Conservation (phyloP, 177 flowering plant genomes). For the Vitis hybrid region DNA sequence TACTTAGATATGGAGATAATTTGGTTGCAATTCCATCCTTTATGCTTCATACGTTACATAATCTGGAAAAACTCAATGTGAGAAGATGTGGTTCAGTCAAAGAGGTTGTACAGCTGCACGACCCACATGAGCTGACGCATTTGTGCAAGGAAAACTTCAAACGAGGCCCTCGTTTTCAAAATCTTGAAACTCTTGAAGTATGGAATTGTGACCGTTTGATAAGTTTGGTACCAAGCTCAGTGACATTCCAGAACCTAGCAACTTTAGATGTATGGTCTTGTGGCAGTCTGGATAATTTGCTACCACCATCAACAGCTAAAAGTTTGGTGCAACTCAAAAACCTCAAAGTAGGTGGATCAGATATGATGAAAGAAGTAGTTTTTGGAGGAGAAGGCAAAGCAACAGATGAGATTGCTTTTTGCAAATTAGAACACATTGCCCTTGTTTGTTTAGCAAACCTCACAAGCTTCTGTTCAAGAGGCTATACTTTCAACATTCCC, state of each 20-base stretch:
- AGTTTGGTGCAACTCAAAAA: not conserved
- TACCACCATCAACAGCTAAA: not conserved
- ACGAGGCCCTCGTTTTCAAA: no score
- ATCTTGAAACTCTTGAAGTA: no score
- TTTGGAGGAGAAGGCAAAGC: not conserved
- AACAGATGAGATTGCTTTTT: not conserved
- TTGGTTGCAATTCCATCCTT: not conserved
- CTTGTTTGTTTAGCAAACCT: not conserved
- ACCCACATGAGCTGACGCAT: no score
- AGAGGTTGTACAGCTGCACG: no score
- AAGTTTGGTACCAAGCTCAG: no score
- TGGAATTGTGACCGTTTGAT: no score
- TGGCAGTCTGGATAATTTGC: no score
- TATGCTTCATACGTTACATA: no score
- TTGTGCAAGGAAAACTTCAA: no score
- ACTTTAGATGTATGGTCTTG: no score
- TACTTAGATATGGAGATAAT: not conserved
- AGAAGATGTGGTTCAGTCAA: no score
- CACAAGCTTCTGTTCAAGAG: not conserved
- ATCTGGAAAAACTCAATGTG: not conserved
- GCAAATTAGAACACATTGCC: not conserved
- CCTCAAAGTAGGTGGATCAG: not conserved
- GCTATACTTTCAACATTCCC: conserved; percentile 5
- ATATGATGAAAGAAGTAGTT: not conserved
- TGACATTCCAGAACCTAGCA: no score